Evolutionary conservation across 805 yeast species (phyloP).

Genomic region (Cyberlindnera galapagoensis): DNA sequence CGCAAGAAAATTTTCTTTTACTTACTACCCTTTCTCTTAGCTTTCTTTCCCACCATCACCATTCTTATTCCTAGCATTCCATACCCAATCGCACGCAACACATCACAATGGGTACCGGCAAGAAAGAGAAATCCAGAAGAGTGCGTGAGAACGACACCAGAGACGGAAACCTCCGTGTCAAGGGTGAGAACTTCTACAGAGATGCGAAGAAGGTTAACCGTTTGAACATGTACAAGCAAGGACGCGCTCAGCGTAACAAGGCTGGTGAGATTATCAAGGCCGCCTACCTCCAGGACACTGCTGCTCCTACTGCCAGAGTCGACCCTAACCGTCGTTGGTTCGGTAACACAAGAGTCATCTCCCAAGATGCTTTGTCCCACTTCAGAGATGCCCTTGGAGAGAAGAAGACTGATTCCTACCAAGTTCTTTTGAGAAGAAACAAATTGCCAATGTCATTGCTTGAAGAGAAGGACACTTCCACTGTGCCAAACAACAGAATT

Average conservation of each 20-base stretch:
- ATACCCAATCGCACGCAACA: not conserved
- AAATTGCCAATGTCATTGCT: slow-evolving; percentile 92
- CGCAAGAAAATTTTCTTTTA: no score
- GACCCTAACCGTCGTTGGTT: slow-evolving; percentile 98
- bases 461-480: slow-evolving; percentile 76
- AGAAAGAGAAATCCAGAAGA: slow-evolving; percentile 87
- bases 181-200: slow-evolving; percentile 94
- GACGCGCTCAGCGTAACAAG: slow-evolving; percentile 80
- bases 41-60: no score
- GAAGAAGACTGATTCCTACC: slow-evolving; percentile 74
- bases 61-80: no score
- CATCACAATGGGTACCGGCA: slow-evolving; percentile 76
- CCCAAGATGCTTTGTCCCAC: slow-evolving; percentile 92
- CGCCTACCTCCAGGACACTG: slow-evolving; percentile 82
- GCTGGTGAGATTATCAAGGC: slow-evolving; percentile 83
- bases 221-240: slow-evolving; percentile 88
- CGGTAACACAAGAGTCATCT: slow-evolving; percentile 94
- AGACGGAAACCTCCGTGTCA: slow-evolving; percentile 88
- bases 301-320: slow-evolving; percentile 85
- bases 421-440: slow-evolving; percentile 80
- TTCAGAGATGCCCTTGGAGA: slow-evolving; percentile 92
- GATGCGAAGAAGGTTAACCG: slow-evolving; percentile 91
- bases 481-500: slow-evolving; percentile 72
- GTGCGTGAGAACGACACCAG: slow-evolving; percentile 72
- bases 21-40: no score